A percentile compares a stretch with the other conserved stretches of the same genome.
phyloP scores from a whole-genome alignment of 805 yeast species.

The Sugiyamaella mastotermitis region DNA sequence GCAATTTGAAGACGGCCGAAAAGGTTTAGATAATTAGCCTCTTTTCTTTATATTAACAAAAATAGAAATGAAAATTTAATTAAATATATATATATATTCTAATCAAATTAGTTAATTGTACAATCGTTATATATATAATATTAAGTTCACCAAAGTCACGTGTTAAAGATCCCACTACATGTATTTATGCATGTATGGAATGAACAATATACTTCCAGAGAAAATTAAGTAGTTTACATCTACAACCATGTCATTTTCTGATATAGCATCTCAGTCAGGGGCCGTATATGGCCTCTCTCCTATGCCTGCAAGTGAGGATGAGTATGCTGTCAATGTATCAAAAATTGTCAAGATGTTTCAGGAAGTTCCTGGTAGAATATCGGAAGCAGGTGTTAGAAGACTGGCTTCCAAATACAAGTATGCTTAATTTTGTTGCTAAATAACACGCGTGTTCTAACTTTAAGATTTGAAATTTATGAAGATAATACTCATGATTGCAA shows the following conservation, averaged over 20 bases:
- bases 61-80: too few species aligned
- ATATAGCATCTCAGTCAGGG: too few species aligned
- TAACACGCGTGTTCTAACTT: too few species aligned
- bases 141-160: too few species aligned
- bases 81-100: too few species aligned
- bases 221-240: too few species aligned
- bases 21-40: constrained; percentile 17
- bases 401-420: constrained; percentile 28
- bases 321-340: constrained; percentile 1
- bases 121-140: constrained; percentile 1
- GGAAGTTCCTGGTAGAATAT: constrained; percentile 30
- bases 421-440: too few species aligned
- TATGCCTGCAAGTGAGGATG: constrained; percentile 5
- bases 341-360: constrained; percentile 20
- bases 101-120: neutral
- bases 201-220: too few species aligned
- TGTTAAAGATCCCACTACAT: too few species aligned
- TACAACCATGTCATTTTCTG: too few species aligned
- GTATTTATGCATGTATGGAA: too few species aligned
- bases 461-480: constrained; percentile 35
- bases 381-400: constrained; percentile 30
- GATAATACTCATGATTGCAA: constrained; percentile 24
- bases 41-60: too few species aligned
- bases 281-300: constrained; percentile 1
- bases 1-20: constrained; percentile 22